These are phyloP conservation scores for Fusarium tupiense DNA, from an alignment of 2,329 filamentous ascomycete genomes.

Conservation along the genomic window DNA sequence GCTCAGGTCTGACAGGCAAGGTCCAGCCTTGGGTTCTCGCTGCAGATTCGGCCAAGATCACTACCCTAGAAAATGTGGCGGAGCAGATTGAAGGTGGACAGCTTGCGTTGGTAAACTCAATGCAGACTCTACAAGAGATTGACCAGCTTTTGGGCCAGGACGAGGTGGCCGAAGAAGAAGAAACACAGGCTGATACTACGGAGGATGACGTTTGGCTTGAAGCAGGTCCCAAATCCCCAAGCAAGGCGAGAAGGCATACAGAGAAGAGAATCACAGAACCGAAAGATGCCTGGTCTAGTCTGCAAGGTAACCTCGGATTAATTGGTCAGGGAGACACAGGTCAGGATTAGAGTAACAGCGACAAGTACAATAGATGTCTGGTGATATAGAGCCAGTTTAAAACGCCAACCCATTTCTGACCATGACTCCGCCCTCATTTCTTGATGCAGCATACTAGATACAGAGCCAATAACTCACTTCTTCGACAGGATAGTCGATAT, in stretches of 20 bases:
- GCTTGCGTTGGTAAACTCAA: conserved; percentile 63
- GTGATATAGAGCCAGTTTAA: conserved; percentile 34
- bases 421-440: conserved; percentile 37
- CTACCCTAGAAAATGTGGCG: conserved; percentile 66
- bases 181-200: conserved; percentile 31
- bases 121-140: conserved; percentile 60
- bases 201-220: conserved; percentile 51
- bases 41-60: conserved; percentile 67
- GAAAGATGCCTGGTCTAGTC: conserved; percentile 59
- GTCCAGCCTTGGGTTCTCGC: conserved; percentile 69
- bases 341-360: conserved; percentile 22
- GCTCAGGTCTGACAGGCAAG: conserved; percentile 53
- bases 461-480: conserved; percentile 38
- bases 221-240: conserved; percentile 40
- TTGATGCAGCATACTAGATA: conserved; percentile 8
- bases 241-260: conserved; percentile 39
- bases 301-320: conserved; percentile 65
- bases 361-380: conserved; percentile 25
- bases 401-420: conserved; percentile 39
- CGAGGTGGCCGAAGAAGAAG: conserved; percentile 37
- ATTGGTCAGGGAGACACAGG: conserved; percentile 52
- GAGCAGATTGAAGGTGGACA: conserved; percentile 70
- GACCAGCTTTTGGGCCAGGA: conserved; percentile 57
- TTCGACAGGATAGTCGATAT: conserved; percentile 77
- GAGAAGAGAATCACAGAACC: conserved; percentile 38